Base-by-base conservation (phyloP, 192 early-diverging fungal species). In the Coemansia aciculifera region DNA sequence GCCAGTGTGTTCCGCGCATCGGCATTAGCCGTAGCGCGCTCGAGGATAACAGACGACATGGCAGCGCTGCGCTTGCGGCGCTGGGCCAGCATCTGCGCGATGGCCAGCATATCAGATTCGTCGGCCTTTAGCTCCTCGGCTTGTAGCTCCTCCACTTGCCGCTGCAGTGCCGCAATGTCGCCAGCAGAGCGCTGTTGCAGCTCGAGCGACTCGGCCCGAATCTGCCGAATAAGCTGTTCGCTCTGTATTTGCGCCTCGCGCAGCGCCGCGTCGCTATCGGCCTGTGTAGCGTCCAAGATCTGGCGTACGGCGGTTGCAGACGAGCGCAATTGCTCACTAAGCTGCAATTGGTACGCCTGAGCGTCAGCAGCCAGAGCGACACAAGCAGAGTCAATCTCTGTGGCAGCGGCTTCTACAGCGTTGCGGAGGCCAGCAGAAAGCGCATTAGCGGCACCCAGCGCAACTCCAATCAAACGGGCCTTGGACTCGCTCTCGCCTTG, bases 141-240 rank as follows among this genome's bases (percentile, higher is more conserved):
- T 1, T 34, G 31, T 23, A 84, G 29, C 13, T 52, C 37, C 19
- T 71, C 75, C 21, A 85, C 65, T 17, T 77, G 70, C 12, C 21
- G 21, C 42, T 63, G 62, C 44, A 87, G 67, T 12, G 32, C 27
- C 7, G 7, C 27, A 1, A 69, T 59, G 5, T 74, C 57, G 19
- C 63, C 48, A 1, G 65, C 62, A n/a, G 65, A 61, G 9, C 39
- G 54, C 37, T 59, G 37, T 7, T 72, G 43, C 48, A 73, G 23
- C 31, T 21, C 31, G 48, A 21, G 11, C 17, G 69, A 68, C 15
- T 38, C 40, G 36, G 46, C 23, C 2, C 59, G 23, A 24, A 75
- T 56, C 13, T 71, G 52, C 38, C 37, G 34, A 37, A 77, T 67
- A 1, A 64, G 63, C 46, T 43, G 24, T 24, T 19, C 32, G 0